Conservation (phyloP, 192 early-diverging fungal genomes). For the Spinellus fusiger region DNA sequence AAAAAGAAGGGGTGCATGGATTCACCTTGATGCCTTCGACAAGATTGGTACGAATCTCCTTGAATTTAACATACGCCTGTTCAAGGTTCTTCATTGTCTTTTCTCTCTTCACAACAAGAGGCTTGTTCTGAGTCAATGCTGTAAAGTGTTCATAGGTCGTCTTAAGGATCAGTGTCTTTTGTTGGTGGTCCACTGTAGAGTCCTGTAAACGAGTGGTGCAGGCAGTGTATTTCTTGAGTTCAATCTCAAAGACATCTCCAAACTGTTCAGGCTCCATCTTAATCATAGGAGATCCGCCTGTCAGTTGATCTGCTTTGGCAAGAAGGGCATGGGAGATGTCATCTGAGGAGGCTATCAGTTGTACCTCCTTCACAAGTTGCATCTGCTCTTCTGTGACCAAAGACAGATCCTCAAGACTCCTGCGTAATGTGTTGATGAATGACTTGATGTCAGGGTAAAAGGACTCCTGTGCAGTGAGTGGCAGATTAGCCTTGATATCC, state of each 20-base stretch:
- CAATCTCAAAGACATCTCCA: constrained; percentile 61
- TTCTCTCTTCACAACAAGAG: constrained; percentile 59
- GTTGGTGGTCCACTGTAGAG: constrained; percentile 42
- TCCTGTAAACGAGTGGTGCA: constrained; percentile 34
- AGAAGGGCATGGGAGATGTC: constrained; percentile 66
- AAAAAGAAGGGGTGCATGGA: not conserved
- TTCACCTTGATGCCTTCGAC: constrained; percentile 71
- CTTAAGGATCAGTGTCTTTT: constrained; percentile 50
- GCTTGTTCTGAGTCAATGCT: constrained; percentile 27
- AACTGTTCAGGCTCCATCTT: constrained; percentile 73
- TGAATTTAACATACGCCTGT: constrained; percentile 65
- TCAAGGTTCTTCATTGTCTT: constrained; percentile 72
- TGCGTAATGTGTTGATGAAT: not conserved
- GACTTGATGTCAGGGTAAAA: constrained; percentile 4
- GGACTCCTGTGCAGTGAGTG: constrained; percentile 5
- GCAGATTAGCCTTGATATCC: constrained; percentile 10
- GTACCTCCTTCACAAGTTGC: constrained; percentile 17
- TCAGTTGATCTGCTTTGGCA: constrained; percentile 57
- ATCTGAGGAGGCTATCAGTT: constrained; percentile 62
- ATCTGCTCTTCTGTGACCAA: not conserved
- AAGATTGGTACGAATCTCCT: constrained; percentile 69
- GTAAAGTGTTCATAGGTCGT: constrained; percentile 26
- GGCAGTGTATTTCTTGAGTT: constrained; percentile 59
- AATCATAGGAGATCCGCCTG: constrained; percentile 50
- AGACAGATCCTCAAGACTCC: no score